Evolutionary conservation across 2,329 filamentous ascomycete genomes (phyloP), one percentile per base, ranked within the genome.

Genomic region (Aspergillus pseudoviridinutans): DNA sequence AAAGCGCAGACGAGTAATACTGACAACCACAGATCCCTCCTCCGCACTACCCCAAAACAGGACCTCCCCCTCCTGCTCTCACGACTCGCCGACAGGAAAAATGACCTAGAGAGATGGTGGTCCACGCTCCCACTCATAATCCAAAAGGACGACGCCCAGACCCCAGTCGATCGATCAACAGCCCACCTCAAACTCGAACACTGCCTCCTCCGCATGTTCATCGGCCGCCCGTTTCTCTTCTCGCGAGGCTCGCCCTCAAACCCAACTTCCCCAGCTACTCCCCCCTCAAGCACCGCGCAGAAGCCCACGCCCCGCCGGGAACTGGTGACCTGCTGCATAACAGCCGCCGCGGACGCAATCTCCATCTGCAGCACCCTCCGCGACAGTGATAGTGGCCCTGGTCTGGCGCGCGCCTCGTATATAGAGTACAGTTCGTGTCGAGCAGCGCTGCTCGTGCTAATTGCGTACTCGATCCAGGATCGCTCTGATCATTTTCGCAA

Each of bases 191-290:
- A 72, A 14, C 70, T 82, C 2, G 78, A 79, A 56, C 79, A 79
- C 58, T 78, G 78, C 58, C 70, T 81, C 41, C 68, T 79, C 12
- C 77, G 78, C 51, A 79, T 82, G 71, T 82, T 80, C 53, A 71
- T 79, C 47, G 80, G 80, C 7, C 74, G 80, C 4, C 75, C 76
- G 4, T 82, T 82, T 56, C 74, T 82, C 41, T 74, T 81, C 32
- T 50, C 47, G 42, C 54, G 41, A 54, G 0, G 51, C 28, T 9
- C 27, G 32, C 27, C 28, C 10, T 41, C 52, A 27, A 3, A 35
- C 28, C 54, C 61, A 3, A 20, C 51, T 14, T 38, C 58, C 17
- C 51, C 56, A 3, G 54, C 57, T 32, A 35, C 41, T 3, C 29
- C 20, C 4, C 7, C 42, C 2, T 14, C 38, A 29, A 3, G 4